A percentile compares a stretch with the other conserved stretches of the same genome.
Conservation (phyloP, 208 protist species). For the Leishmania arabica region DNA sequence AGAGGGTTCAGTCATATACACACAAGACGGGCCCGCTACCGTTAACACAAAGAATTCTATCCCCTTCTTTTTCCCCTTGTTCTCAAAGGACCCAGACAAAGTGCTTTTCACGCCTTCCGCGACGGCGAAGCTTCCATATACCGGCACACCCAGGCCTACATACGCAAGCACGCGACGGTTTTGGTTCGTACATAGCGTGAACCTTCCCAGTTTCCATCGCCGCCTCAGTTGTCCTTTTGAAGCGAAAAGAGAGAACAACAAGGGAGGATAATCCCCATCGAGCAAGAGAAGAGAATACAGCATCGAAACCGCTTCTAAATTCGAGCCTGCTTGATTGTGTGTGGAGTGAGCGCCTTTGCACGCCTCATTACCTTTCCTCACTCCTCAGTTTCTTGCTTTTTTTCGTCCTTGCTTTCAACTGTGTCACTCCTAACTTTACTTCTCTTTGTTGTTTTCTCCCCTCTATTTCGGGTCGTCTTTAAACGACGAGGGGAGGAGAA, state of each 20-base stretch:
- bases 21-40: not conserved
- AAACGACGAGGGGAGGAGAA: not conserved
- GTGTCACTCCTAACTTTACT: not conserved
- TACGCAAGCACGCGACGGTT: not conserved
- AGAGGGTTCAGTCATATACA: not conserved
- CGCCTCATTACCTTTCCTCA: not conserved
- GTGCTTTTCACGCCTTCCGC: not conserved
- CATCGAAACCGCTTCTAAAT: not conserved
- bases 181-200: constrained; percentile 5
- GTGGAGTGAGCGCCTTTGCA: not conserved
- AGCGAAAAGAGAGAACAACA: not conserved
- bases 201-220: not conserved
- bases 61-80: not conserved
- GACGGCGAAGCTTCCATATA: not conserved
- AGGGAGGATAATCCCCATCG: not conserved
- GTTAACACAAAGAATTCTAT: not conserved
- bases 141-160: not conserved
- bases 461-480: not conserved
- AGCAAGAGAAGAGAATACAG: not conserved
- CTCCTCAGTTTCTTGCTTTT: not conserved
- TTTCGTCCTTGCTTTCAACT: not conserved
- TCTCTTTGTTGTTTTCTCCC: not conserved
- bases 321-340: not conserved
- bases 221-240: not conserved
- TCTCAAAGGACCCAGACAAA: not conserved